Base-by-base conservation (phyloP, 1,284 basidiomycete genomes). In the Hymenochaete sp. region DNA sequence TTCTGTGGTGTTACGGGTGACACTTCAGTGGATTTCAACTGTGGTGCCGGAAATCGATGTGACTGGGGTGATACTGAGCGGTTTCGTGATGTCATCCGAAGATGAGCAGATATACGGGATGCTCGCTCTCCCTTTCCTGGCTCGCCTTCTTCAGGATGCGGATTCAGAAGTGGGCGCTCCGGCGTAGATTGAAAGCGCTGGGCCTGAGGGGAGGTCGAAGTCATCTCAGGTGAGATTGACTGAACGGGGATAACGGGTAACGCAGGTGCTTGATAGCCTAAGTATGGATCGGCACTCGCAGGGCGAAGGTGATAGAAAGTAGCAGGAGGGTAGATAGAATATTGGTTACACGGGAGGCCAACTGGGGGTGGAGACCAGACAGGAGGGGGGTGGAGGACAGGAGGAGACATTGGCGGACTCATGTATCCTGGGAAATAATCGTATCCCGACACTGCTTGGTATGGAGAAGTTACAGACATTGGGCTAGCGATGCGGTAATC, bases 121-220 rank as follows among this genome's bases (percentile, higher is more conserved):
- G 79, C 73, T 14, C 71, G 69, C 43, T 71, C 68, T 26, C 79
- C 81, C 56, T 79, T 78, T 37, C 76, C 76, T 55, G 76, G 73
- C 56, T 75, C 70, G 3, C 64, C 62, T 35, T 71, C 66, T n/a
- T 57, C 55, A 19, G 38, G 18, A 26, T 43, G 32, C 24, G 14
- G 52, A 49, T 24, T 57, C 45, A 22, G 38, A 47, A 9, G 54
- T 45, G 32, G 42, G 28, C 40, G 35, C 52, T 38, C 46, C 51
- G 19, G 48, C n/a, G n/a, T n/a, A n/a, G n/a, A 35, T 35, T n/a
- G 32, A 35, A n/a, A n/a, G n/a, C n/a, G n/a, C n/a, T n/a, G n/a
- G 14, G 32, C 13, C 21, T 35, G 32, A n/a, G 32, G 21, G 14
- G 13, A 6, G 39, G 41, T 55, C 50, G 22, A 49, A 5, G 7